Evolutionary conservation across 345 rosid genomes (phyloP).

Genomic region (Pugionium cornutum): DNA sequence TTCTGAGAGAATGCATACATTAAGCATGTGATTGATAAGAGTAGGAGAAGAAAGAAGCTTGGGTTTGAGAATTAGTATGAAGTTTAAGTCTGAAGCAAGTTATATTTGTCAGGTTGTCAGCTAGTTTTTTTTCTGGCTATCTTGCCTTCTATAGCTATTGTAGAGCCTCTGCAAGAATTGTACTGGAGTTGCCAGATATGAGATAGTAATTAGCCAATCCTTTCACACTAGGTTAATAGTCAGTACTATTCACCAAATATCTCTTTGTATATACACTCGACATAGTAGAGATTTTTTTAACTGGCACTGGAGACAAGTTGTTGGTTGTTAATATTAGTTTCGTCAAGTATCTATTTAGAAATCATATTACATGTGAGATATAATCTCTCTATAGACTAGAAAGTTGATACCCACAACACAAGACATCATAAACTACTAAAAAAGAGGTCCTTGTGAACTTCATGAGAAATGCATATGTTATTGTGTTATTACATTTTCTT

Average conservation of each 20-base stretch:
- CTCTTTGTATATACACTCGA: background rate
- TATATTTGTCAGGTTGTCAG: no score
- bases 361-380: background rate
- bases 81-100: no score
- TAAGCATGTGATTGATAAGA: background rate
- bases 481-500: background rate
- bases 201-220: slow-evolving; percentile 3
- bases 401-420: slow-evolving; percentile 3
- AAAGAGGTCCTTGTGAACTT: slow-evolving; percentile 1
- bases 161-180: no score
- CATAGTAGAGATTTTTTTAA: background rate
- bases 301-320: background rate
- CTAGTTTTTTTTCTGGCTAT: no score
- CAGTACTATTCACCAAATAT: background rate
- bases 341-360: background rate
- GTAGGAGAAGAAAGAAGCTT: background rate
- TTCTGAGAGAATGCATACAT: background rate
- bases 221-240: background rate
- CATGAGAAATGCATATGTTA: background rate
- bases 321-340: background rate
- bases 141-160: no score
- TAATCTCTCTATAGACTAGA: background rate
- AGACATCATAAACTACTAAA: background rate
- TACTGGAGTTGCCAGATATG: background rate
- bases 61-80: no score